Evolutionary conservation across 495 filamentous ascomycete species (phyloP), one percentile per base, ranked within the genome.

Genomic region (Rostrohypoxylon terebratum): DNA sequence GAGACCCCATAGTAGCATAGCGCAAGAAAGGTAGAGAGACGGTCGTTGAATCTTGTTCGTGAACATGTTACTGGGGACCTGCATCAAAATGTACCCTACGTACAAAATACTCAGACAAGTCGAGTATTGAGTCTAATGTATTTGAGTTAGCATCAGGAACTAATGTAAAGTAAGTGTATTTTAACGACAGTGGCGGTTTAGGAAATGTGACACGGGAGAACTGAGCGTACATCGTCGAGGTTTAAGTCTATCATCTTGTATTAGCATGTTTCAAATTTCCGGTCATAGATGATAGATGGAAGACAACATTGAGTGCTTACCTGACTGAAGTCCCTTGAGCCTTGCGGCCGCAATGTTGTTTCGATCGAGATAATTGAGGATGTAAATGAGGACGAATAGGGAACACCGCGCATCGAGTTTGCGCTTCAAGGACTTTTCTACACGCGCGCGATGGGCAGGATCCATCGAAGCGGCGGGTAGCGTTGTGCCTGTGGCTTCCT

Each of bases 281-380:
- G 21, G 66, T 14, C 14, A 20, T 5, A 45, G 18, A 20, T n/a
- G n/a, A n/a, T n/a, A n/a, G n/a, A n/a, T n/a, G n/a, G n/a, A 20
- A 18, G 5, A 76, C 63, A 45, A 23, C n/a, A n/a, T n/a, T n/a
- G n/a, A n/a, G n/a, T 25, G 25, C 63, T 86, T 81, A 48, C 71
- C 69, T 47, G 61, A 31, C 34, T 85, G 77, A 13, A 88, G 79
- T 5, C 81, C 82, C 44, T 83, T 84, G 16, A 87, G 70, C 6
- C 84, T 81, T 6, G 84, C 84, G 0, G 80, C 77, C 11, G 81
- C 83, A 48, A 86, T 84, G 74, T 85, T 86, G 71, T 86, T 84
- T 20, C 92, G 83, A 77, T 94, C 92, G 50, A 94, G 80, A 77
- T 94, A 94, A 75, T 93, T 94, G 77, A 94, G 83, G 75, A 94